phyloP scores from a whole-genome alignment of 2,329 filamentous ascomycete genomes.

The Colletotrichum phormii region DNA sequence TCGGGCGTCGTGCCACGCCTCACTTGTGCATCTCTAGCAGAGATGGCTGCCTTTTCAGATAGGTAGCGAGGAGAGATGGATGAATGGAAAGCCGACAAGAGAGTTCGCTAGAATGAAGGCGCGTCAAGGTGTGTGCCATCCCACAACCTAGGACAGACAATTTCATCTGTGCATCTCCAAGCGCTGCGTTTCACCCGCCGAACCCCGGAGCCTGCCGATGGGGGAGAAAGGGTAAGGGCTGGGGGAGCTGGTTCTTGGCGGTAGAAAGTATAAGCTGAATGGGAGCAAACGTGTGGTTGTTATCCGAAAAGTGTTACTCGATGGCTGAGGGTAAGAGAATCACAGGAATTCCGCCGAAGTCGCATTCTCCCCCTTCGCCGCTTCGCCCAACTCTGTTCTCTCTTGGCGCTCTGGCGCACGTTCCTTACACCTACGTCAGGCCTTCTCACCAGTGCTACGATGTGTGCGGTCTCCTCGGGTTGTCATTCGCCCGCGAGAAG shows the following conservation, averaged over 20 bases:
- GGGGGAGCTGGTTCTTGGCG: neutral
- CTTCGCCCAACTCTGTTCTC: neutral
- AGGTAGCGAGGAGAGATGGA: neutral
- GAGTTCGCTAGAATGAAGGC: neutral
- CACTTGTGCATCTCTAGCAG: neutral
- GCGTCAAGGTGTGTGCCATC: conserved; percentile 3
- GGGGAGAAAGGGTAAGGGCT: neutral
- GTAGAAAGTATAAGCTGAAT: neutral
- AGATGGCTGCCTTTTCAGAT: neutral
- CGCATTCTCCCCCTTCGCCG: neutral
- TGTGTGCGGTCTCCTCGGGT: conserved; percentile 7
- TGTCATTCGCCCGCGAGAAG: conserved; percentile 22
- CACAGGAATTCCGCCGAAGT: conserved; percentile 2
- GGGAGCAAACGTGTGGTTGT: neutral
- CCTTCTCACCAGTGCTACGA: neutral
- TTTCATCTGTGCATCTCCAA: conserved; percentile 35
- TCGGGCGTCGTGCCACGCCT: neutral
- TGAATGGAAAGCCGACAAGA: conserved; percentile 6
- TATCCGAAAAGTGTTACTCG: conserved; percentile 27
- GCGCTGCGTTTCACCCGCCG: conserved; percentile 30
- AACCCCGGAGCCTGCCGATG: conserved; percentile 32
- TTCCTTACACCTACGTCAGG: conserved; percentile 32
- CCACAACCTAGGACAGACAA: conserved; percentile 1
- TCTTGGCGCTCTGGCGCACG: conserved; percentile 10
- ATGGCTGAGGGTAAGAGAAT: conserved; percentile 36